Evolutionary conservation across 805 yeast genomes (phyloP).

Genomic region (Crinitomyces ghanaensis): DNA sequence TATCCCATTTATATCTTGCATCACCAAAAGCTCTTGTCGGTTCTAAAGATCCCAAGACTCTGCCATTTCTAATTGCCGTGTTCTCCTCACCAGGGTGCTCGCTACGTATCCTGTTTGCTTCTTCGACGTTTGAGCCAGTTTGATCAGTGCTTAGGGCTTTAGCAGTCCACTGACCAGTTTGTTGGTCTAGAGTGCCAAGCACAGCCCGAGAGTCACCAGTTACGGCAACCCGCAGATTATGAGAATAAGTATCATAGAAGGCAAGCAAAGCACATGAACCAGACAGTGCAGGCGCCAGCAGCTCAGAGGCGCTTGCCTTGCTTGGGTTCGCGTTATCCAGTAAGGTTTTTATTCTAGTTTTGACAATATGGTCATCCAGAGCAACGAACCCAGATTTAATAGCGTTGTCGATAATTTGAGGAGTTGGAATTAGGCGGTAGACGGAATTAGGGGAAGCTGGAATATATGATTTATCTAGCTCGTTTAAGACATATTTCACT

Average conservation of each 20-base stretch:
- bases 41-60: constrained; percentile 86
- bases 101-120: constrained; percentile 65
- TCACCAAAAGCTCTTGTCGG: constrained; percentile 97
- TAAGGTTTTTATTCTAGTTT: constrained; percentile 57
- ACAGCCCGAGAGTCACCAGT: constrained; percentile 95
- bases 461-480: constrained; percentile 48
- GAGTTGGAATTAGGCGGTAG: constrained; percentile 49
- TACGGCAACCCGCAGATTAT: constrained; percentile 75
- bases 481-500: constrained; percentile 64
- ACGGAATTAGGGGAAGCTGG: constrained; percentile 36
- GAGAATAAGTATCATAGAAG: constrained; percentile 68
- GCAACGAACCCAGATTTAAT: constrained; percentile 69
- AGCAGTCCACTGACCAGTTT: constrained; percentile 72
- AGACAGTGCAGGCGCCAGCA: constrained; percentile 83
- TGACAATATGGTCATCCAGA: constrained; percentile 78
- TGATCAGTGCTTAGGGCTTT: constrained; percentile 80
- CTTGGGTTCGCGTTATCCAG: constrained; percentile 50
- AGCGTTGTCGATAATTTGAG: constrained; percentile 66
- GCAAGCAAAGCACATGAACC: constrained; percentile 91
- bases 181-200: constrained; percentile 47
- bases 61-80: constrained; percentile 70
- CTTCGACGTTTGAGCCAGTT: constrained; percentile 84
- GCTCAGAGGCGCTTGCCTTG: constrained; percentile 50
- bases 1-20: constrained; percentile 80
- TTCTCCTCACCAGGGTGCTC: constrained; percentile 87